Conservation (phyloP, 441 rosid genomes). For the Theobroma grandiflorum region DNA sequence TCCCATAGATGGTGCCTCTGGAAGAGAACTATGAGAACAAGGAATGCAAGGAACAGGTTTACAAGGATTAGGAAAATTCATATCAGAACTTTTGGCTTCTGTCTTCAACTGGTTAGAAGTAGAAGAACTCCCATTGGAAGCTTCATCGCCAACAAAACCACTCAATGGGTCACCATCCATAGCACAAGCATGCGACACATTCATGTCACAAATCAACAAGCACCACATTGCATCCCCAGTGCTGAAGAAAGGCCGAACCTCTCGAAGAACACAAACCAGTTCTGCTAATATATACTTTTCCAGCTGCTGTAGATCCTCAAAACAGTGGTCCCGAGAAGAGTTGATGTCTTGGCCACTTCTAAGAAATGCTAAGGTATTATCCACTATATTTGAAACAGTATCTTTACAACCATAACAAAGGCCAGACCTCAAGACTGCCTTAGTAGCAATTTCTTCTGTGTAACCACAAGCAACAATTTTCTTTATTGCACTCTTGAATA, state of each 20-base stretch:
- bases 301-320: conserved; percentile 86
- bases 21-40: conserved; percentile 52
- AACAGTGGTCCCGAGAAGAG: conserved; percentile 66
- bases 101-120: conserved; percentile 39
- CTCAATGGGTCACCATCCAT: conserved; percentile 70
- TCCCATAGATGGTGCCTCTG: conserved; percentile 48
- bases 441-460: conserved; percentile 75
- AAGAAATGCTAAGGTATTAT: conserved; percentile 69
- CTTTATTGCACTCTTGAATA: conserved; percentile 81
- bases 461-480: conserved; percentile 74
- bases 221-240: conserved; percentile 99
- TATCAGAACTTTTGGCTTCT: conserved; percentile 49
- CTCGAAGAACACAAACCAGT: conserved; percentile 83
- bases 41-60: conserved; percentile 48
- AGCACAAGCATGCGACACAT: conserved; percentile 94
- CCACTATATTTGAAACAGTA: conserved; percentile 81
- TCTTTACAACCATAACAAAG: conserved; percentile 86
- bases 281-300: conserved; percentile 88
- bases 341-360: conserved; percentile 63
- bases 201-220: conserved; percentile 91
- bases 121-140: conserved; percentile 42
- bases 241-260: conserved; percentile 84
- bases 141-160: conserved; percentile 51
- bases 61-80: conserved; percentile 52
- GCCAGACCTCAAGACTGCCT: conserved; percentile 84